Evolutionary conservation across 2,329 filamentous ascomycete species (phyloP).

Genomic region (Tolypocladium sp.): DNA sequence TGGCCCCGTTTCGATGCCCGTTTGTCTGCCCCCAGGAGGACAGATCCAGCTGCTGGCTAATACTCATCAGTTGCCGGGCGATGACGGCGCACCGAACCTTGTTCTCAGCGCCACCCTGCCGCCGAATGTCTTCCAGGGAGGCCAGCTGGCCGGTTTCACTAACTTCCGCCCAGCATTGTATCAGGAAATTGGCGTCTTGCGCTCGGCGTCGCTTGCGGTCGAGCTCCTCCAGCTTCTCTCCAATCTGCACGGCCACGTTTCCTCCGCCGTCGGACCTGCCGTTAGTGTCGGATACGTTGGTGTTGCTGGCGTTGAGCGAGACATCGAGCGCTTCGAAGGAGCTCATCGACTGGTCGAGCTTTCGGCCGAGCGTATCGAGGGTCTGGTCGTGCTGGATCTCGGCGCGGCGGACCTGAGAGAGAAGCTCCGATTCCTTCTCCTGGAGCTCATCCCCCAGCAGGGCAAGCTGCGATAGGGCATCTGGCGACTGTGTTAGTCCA

Average conservation of each 20-base stretch:
- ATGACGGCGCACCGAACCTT: slow-evolving; percentile 93
- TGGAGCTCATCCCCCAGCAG: slow-evolving; percentile 75
- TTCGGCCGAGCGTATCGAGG: slow-evolving; percentile 74
- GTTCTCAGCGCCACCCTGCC: slow-evolving; percentile 77
- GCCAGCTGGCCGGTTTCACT: slow-evolving; percentile 81
- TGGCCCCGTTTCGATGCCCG: slow-evolving; percentile 39
- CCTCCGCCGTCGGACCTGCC: slow-evolving; percentile 52
- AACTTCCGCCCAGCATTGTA: slow-evolving; percentile 95
- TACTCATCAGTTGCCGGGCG: slow-evolving; percentile 83
- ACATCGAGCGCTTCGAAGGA: slow-evolving; percentile 87
- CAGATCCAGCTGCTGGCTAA: slow-evolving; percentile 83
- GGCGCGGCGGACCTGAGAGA: slow-evolving; percentile 80
- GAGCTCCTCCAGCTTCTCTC: slow-evolving; percentile 85
- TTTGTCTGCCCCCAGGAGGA: slow-evolving; percentile 60
- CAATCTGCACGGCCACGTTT: slow-evolving; percentile 89
- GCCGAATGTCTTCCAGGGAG: slow-evolving; percentile 79
- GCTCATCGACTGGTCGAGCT: slow-evolving; percentile 84
- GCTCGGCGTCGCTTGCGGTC: slow-evolving; percentile 86
- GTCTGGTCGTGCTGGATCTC: slow-evolving; percentile 90
- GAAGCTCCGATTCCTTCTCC: slow-evolving; percentile 80
- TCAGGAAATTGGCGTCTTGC: slow-evolving; percentile 86
- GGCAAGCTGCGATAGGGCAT: slow-evolving; percentile 58
- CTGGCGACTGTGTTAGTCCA: slow-evolving; percentile 21
- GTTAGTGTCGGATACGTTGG: slow-evolving; percentile 21
- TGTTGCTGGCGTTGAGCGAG: slow-evolving; percentile 57